These are phyloP conservation scores for Penicillium fuscoglaucum DNA, from an alignment of 2,329 filamentous ascomycete genomes.

Conservation along the genomic window DNA sequence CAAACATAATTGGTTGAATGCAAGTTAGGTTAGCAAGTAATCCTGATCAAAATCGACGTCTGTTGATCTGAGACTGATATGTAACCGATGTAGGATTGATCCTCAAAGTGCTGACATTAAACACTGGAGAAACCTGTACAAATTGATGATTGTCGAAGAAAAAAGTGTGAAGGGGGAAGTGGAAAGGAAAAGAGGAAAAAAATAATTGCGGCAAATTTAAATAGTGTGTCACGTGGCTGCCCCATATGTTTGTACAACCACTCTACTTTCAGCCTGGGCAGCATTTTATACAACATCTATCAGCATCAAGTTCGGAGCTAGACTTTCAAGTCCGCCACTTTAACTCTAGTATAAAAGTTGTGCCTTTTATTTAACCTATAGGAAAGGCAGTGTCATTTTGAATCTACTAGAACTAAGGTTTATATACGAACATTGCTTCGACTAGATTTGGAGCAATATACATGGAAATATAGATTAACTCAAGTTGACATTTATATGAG, in stretches of 20 bases:
- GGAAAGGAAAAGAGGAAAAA: neutral
- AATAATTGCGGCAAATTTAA: conserved; percentile 2
- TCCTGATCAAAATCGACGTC: neutral
- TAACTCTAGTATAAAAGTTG: neutral
- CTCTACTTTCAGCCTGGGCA: neutral
- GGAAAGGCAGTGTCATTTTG: too few relatives aligned
- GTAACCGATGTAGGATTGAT: neutral
- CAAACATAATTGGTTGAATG: neutral
- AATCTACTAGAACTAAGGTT: too few relatives aligned
- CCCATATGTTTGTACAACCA: neutral
- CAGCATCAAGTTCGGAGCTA: neutral
- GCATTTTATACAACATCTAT: neutral
- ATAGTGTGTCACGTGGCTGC: conserved; percentile 1
- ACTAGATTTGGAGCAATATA: neutral
- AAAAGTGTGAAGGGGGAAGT: neutral
- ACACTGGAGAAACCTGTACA: neutral
- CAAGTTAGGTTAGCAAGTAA: neutral
- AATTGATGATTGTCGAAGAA: neutral
- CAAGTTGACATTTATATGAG: neutral
- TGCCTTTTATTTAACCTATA: neutral
- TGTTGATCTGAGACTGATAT: neutral
- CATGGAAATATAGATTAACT: neutral
- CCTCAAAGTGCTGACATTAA: neutral
- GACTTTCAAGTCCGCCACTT: neutral
- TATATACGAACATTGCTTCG: neutral